Base-by-base conservation (phyloP, 2,329 filamentous ascomycete species). In the Aspergillus japonicus region DNA sequence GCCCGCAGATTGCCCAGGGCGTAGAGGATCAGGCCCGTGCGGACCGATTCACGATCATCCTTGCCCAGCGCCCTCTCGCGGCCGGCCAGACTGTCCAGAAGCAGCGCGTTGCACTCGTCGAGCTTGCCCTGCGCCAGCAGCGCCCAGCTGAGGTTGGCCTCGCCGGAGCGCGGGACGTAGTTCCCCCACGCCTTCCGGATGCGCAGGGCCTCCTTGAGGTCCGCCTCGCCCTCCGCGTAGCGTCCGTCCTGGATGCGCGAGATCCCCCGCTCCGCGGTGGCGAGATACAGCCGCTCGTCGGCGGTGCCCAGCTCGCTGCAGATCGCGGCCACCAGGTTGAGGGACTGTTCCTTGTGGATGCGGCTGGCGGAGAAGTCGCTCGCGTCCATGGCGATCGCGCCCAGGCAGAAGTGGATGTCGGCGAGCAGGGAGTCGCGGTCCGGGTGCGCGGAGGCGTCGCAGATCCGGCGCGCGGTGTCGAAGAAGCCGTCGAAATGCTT, bases 401-500 rank as follows among this genome's bases (percentile, higher is more conserved):
- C 65, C 33, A 67, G 54, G 24, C 61, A 66, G 56, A 67, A 67
- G 50, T 66, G 44, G 51, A 66, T 64, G 35, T 66, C 65, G 60
- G 61, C 61, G 58, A 66, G 65, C 6, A 67, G n/a, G 23, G 56
- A 62, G 56, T 62, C 58, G 14, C 60, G 55, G 60, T 68, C 63
- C 52, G 62, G n/a, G 29, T 68, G 57, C 60, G 53, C 60, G n/a
- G 60, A 64, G 10, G 64, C 56, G 39, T 67, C 60, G 51, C 62
- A 67, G 54, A 69, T 66, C 57, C 31, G 62, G 39, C 48, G 61
- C 29, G 66, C 64, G 55, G 64, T 67, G 48, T 69, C 63, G 50
- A 69, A 69, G 35, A 69, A 63, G 24, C 64, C 64, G 47, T 67
- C 63, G 50, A 64, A 66, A 39, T 66, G 53, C 55, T 62, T 65